Conservation (phyloP, 495 filamentous ascomycete species). For the Hypomontagnella submonticulosa region DNA sequence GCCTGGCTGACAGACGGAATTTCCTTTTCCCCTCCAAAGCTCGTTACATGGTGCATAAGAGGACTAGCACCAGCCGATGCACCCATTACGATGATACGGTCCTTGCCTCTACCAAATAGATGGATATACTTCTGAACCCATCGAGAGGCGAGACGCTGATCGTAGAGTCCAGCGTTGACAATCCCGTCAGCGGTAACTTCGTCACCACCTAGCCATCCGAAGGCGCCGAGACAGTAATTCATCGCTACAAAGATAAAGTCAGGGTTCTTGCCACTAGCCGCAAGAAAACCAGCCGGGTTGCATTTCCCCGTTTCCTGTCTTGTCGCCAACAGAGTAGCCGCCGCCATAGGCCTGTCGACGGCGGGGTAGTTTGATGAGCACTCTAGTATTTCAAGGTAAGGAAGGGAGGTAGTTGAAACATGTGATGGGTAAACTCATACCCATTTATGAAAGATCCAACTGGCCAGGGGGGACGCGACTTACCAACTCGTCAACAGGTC, state of each 20-base stretch:
- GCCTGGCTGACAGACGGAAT: slow-evolving; percentile 44
- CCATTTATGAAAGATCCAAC: too few relatives aligned
- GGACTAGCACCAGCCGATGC: slow-evolving; percentile 50
- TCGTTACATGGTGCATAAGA: slow-evolving; percentile 13
- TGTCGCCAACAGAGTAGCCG: slow-evolving; percentile 9
- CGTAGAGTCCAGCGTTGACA: slow-evolving; percentile 62
- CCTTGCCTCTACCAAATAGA: slow-evolving; percentile 63
- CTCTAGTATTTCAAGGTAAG: not conserved
- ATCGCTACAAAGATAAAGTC: slow-evolving; percentile 64
- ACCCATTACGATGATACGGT: slow-evolving; percentile 64
- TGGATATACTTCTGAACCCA: slow-evolving; percentile 66
- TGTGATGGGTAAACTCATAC: too few relatives aligned
- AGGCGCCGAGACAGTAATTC: slow-evolving; percentile 71
- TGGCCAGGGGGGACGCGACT: too few relatives aligned
- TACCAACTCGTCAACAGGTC: too few relatives aligned
- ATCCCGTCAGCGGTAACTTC: slow-evolving; percentile 55
- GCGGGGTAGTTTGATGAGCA: not conserved
- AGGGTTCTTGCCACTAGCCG: slow-evolving; percentile 6
- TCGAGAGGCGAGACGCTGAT: slow-evolving; percentile 62
- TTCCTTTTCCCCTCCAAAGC: slow-evolving; percentile 48
- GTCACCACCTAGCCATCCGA: slow-evolving; percentile 69
- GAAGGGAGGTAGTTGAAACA: too few relatives aligned
- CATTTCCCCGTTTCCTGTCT: slow-evolving; percentile 14
- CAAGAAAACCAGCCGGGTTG: slow-evolving; percentile 13
- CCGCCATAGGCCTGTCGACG: slow-evolving; percentile 10